phyloP scores from a whole-genome alignment of 352 stramenopile genomes.

The Saprolegnia diclina region DNA sequence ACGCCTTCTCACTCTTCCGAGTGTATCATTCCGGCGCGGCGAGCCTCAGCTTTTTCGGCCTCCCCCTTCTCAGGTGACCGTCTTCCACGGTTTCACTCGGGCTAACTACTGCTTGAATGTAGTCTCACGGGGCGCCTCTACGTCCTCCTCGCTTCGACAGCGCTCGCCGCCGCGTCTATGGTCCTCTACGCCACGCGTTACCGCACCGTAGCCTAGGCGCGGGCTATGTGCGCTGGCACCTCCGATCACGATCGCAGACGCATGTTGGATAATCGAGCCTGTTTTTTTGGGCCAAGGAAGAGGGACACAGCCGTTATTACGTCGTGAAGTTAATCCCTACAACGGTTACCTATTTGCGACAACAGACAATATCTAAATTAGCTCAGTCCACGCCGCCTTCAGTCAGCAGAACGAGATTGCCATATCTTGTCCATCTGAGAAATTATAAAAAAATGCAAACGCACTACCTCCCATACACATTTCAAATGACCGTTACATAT shows the following conservation, averaged over 20 bases:
- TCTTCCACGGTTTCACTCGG: neutral
- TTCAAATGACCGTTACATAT: too few relatives aligned
- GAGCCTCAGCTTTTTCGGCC: constrained; percentile 7
- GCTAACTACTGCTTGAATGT: neutral
- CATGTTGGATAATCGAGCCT: too few relatives aligned
- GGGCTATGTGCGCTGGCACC: too few relatives aligned
- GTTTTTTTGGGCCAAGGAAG: too few relatives aligned
- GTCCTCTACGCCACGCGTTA: constrained; percentile 2
- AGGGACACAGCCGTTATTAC: too few relatives aligned
- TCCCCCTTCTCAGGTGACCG: constrained; percentile 17
- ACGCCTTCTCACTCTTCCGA: constrained; percentile 18
- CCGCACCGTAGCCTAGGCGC: neutral
- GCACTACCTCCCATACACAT: too few relatives aligned
- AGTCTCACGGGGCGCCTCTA: neutral
- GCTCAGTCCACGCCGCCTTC: too few relatives aligned
- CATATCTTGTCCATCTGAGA: neutral
- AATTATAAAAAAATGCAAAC: constrained; percentile 2
- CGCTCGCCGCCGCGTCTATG: neutral
- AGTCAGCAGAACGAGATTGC: neutral
- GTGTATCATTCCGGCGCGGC: constrained; percentile 22
- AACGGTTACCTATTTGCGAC: too few relatives aligned
- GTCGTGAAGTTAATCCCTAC: too few relatives aligned
- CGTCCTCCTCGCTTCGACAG: neutral
- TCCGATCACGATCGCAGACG: too few relatives aligned
- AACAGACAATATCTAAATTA: too few relatives aligned